Base-by-base conservation (phyloP, 2,329 filamentous ascomycete genomes). In the Phialophora macrospora region DNA sequence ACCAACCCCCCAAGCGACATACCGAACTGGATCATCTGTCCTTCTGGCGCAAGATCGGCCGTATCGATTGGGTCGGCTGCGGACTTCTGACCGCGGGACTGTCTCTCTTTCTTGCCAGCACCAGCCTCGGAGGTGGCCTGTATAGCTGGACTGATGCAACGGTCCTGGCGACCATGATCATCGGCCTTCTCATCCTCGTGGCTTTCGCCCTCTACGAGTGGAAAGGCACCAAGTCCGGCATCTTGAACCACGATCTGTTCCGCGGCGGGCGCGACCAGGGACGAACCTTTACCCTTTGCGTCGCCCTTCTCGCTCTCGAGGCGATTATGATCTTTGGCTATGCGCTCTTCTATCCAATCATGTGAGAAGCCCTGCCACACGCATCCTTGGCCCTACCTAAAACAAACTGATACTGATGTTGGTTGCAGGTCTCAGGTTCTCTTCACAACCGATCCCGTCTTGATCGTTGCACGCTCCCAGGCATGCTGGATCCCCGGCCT, bases 131-230 rank as follows among this genome's bases (percentile, higher is more conserved):
- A 48, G 67, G 64, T 24, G 60, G 64, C 22, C 48, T 62, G 28
- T 68, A 66, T 34, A 5, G 38, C 17, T 68, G 67, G 67, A 62
- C 60, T 1, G 57, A 67, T 30, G 64, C 49, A 24, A 24, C 41
- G 3, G 32, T 49, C 4, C 20, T 68, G 14, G 46, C 58, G 2
- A 66, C 67, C 3, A 11, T 68, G 8, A 57, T 67, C 22, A 61
- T 62, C 34, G 67, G 67, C 7, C 11, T 52, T 28, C 48, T 64
- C 44, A 9, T 58, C 9, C 64, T 68, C 12, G 28, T 64, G 44
- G 64, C 55, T 1, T 68, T 68, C 22, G 60, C 46, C 48, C 2
- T 64, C 14, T 68, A 64, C 51, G 67, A 68, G 49, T 69, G 64
- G 67, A 58, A 59, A 12, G 64, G 56, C 5, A 69, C 67, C 6